Evolutionary conservation across 1,284 basidiomycete species (phyloP).

Genomic region (Cryptococcus neoformans): DNA sequence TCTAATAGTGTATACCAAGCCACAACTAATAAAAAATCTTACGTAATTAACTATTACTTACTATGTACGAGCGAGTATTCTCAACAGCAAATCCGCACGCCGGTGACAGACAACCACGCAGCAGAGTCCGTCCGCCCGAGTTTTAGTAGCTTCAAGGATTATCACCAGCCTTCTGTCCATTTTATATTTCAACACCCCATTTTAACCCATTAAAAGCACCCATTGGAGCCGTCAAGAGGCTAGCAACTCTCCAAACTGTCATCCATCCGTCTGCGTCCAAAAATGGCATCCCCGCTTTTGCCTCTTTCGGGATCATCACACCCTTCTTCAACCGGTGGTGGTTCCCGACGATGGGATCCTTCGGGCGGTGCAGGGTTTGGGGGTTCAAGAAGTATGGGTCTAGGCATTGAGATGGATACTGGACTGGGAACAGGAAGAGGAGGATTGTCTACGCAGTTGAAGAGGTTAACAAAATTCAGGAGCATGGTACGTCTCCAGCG

Average conservation of each 20-base stretch:
- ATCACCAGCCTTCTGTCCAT: too few species aligned
- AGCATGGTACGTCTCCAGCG: slow-evolving; percentile 69
- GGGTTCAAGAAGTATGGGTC: slow-evolving; percentile 58
- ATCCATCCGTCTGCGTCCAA: slow-evolving; percentile 13
- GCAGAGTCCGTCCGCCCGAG: too few species aligned
- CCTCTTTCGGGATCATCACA: slow-evolving; percentile 5
- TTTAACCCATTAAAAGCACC: too few species aligned
- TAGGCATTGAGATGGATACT: slow-evolving; percentile 50
- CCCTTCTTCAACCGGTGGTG: background rate
- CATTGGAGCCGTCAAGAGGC: too few species aligned
- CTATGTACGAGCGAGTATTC: too few species aligned
- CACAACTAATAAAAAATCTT: too few species aligned
- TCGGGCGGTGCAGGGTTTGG: background rate
- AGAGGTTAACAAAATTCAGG: slow-evolving; percentile 70
- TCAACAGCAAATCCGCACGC: too few species aligned
- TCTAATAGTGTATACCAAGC: too few species aligned
- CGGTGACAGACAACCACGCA: too few species aligned
- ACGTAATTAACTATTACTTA: too few species aligned
- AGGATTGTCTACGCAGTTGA: slow-evolving; percentile 73
- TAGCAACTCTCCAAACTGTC: slow-evolving; percentile 8
- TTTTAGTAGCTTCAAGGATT: too few species aligned
- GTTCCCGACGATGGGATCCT: background rate
- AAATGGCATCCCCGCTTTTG: slow-evolving; percentile 7
- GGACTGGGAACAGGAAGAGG: slow-evolving; percentile 37
- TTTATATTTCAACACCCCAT: too few species aligned